Conservation (phyloP, 2,329 filamentous ascomycete genomes). For the Diplodia sapinea region DNA sequence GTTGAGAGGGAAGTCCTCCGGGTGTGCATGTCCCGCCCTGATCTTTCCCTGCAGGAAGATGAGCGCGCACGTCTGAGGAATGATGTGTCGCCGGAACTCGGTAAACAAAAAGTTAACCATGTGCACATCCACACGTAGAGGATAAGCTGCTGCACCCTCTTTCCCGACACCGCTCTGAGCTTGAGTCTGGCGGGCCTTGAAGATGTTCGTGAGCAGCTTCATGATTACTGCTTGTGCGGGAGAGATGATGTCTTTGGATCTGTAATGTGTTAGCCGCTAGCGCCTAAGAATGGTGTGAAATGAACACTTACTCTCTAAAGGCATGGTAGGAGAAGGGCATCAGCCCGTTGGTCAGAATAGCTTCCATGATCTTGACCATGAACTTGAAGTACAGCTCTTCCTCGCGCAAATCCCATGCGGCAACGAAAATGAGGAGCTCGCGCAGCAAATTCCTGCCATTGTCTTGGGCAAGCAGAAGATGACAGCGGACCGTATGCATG, state of each 20-base stretch:
- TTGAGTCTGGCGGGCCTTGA: constrained; percentile 64
- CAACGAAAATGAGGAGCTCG: constrained; percentile 93
- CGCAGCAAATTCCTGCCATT: constrained; percentile 87
- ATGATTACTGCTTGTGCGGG: constrained; percentile 93
- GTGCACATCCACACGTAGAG: constrained; percentile 61
- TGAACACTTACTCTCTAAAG: constrained; percentile 67
- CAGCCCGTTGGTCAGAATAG: constrained; percentile 84
- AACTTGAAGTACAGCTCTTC: constrained; percentile 95
- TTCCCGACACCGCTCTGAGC: constrained; percentile 36
- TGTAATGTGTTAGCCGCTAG: constrained; percentile 33
- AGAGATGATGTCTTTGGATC: constrained; percentile 91
- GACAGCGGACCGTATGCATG: constrained; percentile 86
- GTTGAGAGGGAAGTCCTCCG: constrained; percentile 90
- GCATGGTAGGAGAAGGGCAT: constrained; percentile 93
- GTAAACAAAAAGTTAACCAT: constrained; percentile 89
- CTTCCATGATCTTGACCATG: constrained; percentile 93
- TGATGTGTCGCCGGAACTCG: constrained; percentile 88
- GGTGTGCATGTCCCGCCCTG: constrained; percentile 73
- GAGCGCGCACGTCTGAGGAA: constrained; percentile 91
- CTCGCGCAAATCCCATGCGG: constrained; percentile 94
- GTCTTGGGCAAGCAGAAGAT: constrained; percentile 86
- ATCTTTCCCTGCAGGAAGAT: constrained; percentile 95
- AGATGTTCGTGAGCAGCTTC: constrained; percentile 88
- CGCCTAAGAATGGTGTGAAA: background rate
- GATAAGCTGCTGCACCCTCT: constrained; percentile 37